Conservation (phyloP, 192 early-diverging fungal species). For the Kappamyces sp. region DNA sequence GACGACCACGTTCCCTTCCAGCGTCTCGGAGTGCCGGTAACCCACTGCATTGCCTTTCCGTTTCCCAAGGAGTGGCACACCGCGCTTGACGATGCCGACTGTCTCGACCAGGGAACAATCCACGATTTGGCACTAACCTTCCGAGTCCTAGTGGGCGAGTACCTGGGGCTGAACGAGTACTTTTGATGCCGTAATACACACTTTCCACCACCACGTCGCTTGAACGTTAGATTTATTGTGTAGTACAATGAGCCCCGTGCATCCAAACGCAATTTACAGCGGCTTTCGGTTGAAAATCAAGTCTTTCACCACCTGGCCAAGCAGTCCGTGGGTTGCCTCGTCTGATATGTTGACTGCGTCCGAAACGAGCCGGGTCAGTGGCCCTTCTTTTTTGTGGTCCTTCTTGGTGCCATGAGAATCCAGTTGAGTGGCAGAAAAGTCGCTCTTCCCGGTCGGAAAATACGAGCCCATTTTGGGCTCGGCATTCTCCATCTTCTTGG, state of each 20-base stretch:
- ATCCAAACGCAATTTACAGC: too few relatives aligned
- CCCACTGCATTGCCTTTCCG: constrained; percentile 79
- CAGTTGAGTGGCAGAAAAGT: background rate
- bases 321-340: constrained; percentile 73
- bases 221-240: too few relatives aligned
- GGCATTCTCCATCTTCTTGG: constrained; percentile 75
- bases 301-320: constrained; percentile 80
- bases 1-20: constrained; percentile 92
- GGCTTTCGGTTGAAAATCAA: constrained; percentile 57
- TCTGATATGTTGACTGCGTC: constrained; percentile 65
- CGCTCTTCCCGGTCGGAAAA: background rate
- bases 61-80: constrained; percentile 91
- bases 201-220: too few relatives aligned
- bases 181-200: too few relatives aligned
- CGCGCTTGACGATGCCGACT: constrained; percentile 62
- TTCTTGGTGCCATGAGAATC: constrained; percentile 2
- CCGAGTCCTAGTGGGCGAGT: constrained; percentile 71
- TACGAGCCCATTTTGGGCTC: constrained; percentile 16
- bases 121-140: constrained; percentile 74
- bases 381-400: background rate
- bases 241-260: too few relatives aligned
- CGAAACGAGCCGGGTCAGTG: background rate
- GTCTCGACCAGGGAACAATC: constrained; percentile 55
- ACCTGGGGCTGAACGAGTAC: constrained; percentile 31
- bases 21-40: constrained; percentile 66